These are phyloP conservation scores for Colletotrichum scovillei DNA, from an alignment of 2,329 filamentous ascomycete species.

Conservation along the genomic window DNA sequence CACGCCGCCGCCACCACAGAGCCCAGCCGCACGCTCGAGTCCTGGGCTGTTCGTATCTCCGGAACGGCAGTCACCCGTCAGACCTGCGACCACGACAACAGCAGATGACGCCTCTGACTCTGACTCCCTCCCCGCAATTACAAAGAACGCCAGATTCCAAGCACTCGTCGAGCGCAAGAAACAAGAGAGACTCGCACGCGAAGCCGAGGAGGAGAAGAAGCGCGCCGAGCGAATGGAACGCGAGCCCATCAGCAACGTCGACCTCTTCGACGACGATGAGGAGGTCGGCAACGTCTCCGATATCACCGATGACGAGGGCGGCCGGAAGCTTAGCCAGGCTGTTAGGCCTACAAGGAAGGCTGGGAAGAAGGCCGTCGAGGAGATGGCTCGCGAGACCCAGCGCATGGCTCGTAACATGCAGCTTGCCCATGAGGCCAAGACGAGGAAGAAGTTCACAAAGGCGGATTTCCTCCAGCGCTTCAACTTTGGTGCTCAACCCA, in stretches of 20 bases:
- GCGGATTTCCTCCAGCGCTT: constrained; percentile 86
- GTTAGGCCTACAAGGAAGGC: constrained; percentile 82
- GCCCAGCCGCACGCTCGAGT: constrained; percentile 41
- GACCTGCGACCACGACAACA: constrained; percentile 36
- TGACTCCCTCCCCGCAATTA: constrained; percentile 59
- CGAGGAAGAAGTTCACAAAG: constrained; percentile 90
- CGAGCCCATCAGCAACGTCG: constrained; percentile 51
- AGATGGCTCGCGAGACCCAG: constrained; percentile 96
- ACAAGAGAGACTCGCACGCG: constrained; percentile 74
- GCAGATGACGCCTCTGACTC: constrained; percentile 50
- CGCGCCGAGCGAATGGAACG: constrained; percentile 54
- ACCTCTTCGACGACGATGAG: constrained; percentile 52
- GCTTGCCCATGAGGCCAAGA: constrained; percentile 87
- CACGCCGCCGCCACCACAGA: constrained; percentile 46
- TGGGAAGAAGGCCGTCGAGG: constrained; percentile 93
- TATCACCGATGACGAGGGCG: constrained; percentile 71
- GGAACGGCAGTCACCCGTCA: constrained; percentile 45
- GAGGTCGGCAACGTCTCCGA: constrained; percentile 68
- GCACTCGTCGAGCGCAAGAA: constrained; percentile 80
- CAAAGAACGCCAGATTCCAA: constrained; percentile 73
- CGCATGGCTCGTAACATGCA: constrained; percentile 91
- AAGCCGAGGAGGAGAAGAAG: constrained; percentile 67
- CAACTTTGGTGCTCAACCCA: constrained; percentile 69
- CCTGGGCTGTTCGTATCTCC: constrained; percentile 70
- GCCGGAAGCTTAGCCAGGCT: constrained; percentile 75